These are phyloP conservation scores for Ascochyta fabae DNA, from an alignment of 2,329 filamentous ascomycete species.

Conservation along the genomic window DNA sequence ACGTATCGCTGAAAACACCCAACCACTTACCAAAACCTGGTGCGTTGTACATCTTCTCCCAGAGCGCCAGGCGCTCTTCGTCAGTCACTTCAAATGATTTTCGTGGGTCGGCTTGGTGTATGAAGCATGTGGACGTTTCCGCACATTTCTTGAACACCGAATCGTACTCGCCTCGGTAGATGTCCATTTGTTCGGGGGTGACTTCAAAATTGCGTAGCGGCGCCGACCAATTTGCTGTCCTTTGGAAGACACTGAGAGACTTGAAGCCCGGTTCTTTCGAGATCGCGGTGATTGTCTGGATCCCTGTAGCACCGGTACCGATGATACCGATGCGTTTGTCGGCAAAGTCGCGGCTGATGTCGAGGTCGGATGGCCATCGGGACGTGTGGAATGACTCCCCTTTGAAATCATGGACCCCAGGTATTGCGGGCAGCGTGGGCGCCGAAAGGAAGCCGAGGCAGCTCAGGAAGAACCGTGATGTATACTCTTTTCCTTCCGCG, in stretches of 20 bases:
- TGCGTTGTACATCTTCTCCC: conserved; percentile 27
- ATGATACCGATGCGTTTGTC: conserved; percentile 67
- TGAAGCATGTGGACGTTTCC: conserved; percentile 24
- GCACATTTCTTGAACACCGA: conserved; percentile 21
- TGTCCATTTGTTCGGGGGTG: conserved; percentile 20
- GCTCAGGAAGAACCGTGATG: conserved; percentile 25
- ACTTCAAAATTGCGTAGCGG: conserved; percentile 24
- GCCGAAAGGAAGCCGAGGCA: conserved; percentile 28
- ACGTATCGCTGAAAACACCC: conserved; percentile 25
- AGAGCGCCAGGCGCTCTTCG: conserved; percentile 22
- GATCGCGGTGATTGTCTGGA: conserved; percentile 67
- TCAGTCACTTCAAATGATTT: conserved; percentile 17
- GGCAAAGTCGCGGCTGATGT: conserved; percentile 48
- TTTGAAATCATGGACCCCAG: conserved; percentile 28
- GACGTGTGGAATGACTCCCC: conserved; percentile 56
- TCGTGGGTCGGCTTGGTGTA: conserved; percentile 20
- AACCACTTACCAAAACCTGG: conserved; percentile 27
- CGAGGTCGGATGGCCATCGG: conserved; percentile 62
- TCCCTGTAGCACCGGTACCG: conserved; percentile 65
- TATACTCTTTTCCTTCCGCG: conserved; percentile 18
- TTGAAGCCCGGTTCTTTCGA: conserved; percentile 47
- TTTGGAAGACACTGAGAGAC: conserved; percentile 64
- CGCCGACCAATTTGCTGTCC: conserved; percentile 57
- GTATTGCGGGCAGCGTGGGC: conserved; percentile 26
- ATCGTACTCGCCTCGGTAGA: conserved; percentile 18